Conservation (phyloP, 345 rosid genomes). For the Heritiera fomes region DNA sequence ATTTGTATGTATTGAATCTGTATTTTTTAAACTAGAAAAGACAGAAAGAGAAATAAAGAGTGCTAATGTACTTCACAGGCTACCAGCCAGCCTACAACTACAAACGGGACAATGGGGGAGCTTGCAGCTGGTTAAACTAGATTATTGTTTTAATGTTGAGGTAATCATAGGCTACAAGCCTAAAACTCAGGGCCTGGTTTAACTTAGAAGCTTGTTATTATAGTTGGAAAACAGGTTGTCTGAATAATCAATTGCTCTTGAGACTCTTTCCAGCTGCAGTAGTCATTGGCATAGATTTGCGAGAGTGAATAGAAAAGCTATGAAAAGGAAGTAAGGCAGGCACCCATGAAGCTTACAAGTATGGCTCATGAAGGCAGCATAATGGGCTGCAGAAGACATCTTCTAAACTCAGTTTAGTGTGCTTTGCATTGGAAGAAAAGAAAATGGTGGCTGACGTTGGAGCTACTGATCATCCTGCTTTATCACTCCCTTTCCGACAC, state of each 20-base stretch:
- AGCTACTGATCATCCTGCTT: too few relatives aligned
- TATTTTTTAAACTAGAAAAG: not conserved
- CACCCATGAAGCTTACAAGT: too few relatives aligned
- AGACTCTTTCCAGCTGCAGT: not conserved
- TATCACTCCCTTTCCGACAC: too few relatives aligned
- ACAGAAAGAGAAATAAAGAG: not conserved
- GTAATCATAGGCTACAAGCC: not conserved
- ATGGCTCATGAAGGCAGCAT: too few relatives aligned
- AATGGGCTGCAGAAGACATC: not conserved
- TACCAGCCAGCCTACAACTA: not conserved
- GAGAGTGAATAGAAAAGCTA: not conserved
- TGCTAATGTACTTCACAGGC: not conserved
- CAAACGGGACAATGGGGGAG: not conserved
- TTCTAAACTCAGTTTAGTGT: not conserved
- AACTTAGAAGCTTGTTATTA: not conserved
- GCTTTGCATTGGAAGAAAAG: not conserved
- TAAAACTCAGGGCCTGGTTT: not conserved
- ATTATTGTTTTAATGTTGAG: not conserved
- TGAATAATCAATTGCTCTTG: not conserved
- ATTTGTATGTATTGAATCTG: not conserved
- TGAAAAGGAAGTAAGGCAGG: not conserved
- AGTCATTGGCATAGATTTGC: not conserved
- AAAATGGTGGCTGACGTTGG: too few relatives aligned
- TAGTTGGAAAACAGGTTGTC: conserved; percentile 3
- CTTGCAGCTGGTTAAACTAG: not conserved